Conservation (phyloP, 345 rosid species). For the Gossypioides kirkii region DNA sequence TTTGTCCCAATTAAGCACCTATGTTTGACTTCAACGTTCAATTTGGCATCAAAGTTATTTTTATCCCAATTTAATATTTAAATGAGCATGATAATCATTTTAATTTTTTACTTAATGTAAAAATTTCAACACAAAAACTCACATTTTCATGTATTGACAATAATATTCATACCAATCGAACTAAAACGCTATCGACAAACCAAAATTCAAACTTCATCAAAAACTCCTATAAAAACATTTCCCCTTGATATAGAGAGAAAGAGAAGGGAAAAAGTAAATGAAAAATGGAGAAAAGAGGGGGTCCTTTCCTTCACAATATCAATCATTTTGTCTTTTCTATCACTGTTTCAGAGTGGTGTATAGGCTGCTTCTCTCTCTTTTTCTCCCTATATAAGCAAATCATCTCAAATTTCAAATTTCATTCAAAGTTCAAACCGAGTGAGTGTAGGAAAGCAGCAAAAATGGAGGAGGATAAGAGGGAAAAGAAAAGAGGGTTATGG, state of each 20-base stretch:
- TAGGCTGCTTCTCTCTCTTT: neutral
- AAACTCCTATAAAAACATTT: too few species aligned
- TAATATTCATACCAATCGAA: rapidly evolving
- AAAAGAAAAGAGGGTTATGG: conserved; percentile 49
- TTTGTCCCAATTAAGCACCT: too few species aligned
- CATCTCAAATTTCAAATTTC: neutral
- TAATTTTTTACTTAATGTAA: too few species aligned
- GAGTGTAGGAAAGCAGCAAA: neutral
- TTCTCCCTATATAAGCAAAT: neutral
- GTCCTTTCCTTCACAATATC: neutral
- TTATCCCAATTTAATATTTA: too few species aligned
- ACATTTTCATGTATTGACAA: rapidly evolving
- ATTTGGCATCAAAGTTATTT: too few species aligned
- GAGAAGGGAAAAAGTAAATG: neutral
- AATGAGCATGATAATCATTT: too few species aligned
- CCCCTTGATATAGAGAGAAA: too few species aligned
- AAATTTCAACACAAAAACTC: too few species aligned
- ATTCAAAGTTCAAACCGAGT: neutral
- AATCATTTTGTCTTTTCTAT: too few species aligned
- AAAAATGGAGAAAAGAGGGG: neutral
- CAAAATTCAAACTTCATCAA: too few species aligned
- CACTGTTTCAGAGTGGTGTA: too few species aligned
- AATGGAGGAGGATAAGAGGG: neutral
- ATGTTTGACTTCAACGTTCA: too few species aligned
- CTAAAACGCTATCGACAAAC: rapidly evolving